A percentile compares a stretch with the other conserved stretches of the same genome.
Conservation (phyloP, 495 filamentous ascomycete species). For the Aspergillus panamensis region DNA sequence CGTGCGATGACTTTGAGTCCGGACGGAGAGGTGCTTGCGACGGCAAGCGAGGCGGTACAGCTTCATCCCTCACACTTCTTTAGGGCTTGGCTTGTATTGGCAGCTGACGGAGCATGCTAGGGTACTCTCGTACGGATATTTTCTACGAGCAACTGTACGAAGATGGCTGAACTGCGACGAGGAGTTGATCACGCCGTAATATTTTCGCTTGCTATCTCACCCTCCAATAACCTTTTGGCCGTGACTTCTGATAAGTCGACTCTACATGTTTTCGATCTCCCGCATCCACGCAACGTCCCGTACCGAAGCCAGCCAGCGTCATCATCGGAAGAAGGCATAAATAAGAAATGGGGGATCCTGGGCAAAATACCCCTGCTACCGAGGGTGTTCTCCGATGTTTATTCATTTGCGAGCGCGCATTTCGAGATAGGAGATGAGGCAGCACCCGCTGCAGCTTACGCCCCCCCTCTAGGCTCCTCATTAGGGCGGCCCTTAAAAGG, state of each 20-base stretch:
- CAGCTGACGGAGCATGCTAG: slow-evolving; percentile 32
- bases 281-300: slow-evolving; percentile 34
- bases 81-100: slow-evolving; percentile 7
- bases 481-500: slow-evolving; percentile 66
- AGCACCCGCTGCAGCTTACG: slow-evolving; percentile 38
- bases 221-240: slow-evolving; percentile 70
- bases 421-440: slow-evolving; percentile 78
- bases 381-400: slow-evolving; percentile 76
- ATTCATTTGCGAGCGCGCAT: slow-evolving; percentile 67
- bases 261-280: slow-evolving; percentile 85
- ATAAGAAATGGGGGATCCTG: slow-evolving; percentile 76
- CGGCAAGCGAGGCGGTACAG: slow-evolving; percentile 79
- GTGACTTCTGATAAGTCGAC: slow-evolving; percentile 98
- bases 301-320: slow-evolving; percentile 37
- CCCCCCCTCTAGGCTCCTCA: slow-evolving; percentile 44
- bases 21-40: slow-evolving; percentile 80
- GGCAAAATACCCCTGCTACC: slow-evolving; percentile 76
- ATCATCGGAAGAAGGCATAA: slow-evolving; percentile 45
- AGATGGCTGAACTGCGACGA: slow-evolving; percentile 77
- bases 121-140: slow-evolving; percentile 88
- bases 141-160: slow-evolving; percentile 70
- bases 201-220: slow-evolving; percentile 83
- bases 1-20: slow-evolving; percentile 75
- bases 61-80: neutral
- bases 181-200: slow-evolving; percentile 85